A percentile compares a stretch with the other conserved stretches of the same genome.
Evolutionary conservation across 148 eudicot species (phyloP).

Genomic region (Rhododendron ovatum): DNA sequence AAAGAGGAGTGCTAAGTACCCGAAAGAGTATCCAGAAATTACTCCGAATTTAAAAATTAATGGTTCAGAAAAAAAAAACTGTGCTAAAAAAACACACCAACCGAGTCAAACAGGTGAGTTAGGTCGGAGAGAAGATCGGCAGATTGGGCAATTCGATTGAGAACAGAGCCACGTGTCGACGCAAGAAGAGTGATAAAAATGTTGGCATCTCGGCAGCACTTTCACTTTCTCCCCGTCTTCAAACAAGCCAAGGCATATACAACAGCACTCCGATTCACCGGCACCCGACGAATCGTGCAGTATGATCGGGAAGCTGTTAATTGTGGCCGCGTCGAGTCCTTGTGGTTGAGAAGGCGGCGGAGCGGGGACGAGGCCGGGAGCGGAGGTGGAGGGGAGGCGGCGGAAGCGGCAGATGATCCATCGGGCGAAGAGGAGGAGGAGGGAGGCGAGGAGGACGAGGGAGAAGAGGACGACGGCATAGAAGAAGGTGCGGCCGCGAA

Average conservation of each 20-base stretch:
- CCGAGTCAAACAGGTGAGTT: constrained; percentile 32
- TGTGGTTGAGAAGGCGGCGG: constrained; percentile 11
- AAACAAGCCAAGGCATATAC: constrained; percentile 55
- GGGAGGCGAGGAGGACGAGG: constrained; percentile 38
- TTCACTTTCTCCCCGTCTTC: constrained; percentile 75
- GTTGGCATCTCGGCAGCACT: constrained; percentile 51
- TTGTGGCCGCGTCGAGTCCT: constrained; percentile 37
- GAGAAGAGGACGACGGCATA: constrained; percentile 67
- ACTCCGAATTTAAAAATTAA: too few relatives aligned
- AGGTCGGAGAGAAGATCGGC: constrained; percentile 48
- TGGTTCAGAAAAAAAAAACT: not conserved
- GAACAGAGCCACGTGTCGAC: constrained; percentile 61
- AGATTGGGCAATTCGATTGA: constrained; percentile 74
- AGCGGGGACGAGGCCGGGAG: constrained; percentile 11
- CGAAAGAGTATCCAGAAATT: too few relatives aligned
- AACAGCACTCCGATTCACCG: constrained; percentile 56
- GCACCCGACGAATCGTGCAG: constrained; percentile 27
- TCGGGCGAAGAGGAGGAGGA: constrained; percentile 56
- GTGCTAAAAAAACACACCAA: not conserved
- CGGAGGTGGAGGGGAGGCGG: not conserved
- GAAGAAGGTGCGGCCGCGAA: constrained; percentile 64
- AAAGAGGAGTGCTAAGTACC: too few relatives aligned
- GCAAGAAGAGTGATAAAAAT: constrained; percentile 67
- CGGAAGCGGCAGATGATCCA: constrained; percentile 22
- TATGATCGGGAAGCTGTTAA: constrained; percentile 40